Percentiles rank a stretch among this genome's conserved stretches.
phyloP scores from a whole-genome alignment of 495 filamentous ascomycete genomes.

The Penicillium canariense region DNA sequence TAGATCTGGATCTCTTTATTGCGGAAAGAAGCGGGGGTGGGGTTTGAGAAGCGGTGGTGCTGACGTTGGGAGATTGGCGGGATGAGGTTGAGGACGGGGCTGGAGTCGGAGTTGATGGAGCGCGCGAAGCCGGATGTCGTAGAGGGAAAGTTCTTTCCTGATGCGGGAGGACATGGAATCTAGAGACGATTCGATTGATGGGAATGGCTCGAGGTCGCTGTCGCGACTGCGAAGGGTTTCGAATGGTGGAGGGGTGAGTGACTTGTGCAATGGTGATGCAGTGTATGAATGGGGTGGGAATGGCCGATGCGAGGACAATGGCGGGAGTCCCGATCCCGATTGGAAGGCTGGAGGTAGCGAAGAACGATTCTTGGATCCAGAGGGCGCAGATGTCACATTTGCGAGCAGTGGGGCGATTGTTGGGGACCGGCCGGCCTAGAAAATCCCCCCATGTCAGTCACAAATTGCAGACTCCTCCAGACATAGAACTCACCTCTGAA shows the following conservation, averaged over 20 bases:
- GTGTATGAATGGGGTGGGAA: slow-evolving; percentile 71
- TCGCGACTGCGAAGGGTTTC: slow-evolving; percentile 53
- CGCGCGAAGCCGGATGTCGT: slow-evolving; percentile 47
- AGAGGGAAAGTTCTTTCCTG: slow-evolving; percentile 66
- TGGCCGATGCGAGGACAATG: slow-evolving; percentile 44
- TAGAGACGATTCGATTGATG: slow-evolving; percentile 73
- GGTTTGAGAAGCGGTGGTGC: slow-evolving; percentile 49
- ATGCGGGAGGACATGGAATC: slow-evolving; percentile 52
- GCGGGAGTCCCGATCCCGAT: slow-evolving; percentile 32
- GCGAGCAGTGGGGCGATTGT: slow-evolving; percentile 46
- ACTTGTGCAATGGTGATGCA: slow-evolving; percentile 81
- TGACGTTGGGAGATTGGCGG: slow-evolving; percentile 42
- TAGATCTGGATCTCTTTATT: slow-evolving; percentile 74
- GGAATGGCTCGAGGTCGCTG: slow-evolving; percentile 71
- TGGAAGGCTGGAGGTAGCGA: slow-evolving; percentile 71
- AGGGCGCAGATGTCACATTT: slow-evolving; percentile 43
- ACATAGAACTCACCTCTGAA: slow-evolving; percentile 43
- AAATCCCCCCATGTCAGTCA: slow-evolving; percentile 11
- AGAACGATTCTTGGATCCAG: slow-evolving; percentile 56
- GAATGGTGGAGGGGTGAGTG: slow-evolving; percentile 75
- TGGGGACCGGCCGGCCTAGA: slow-evolving; percentile 63
- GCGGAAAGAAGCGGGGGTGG: slow-evolving; percentile 43
- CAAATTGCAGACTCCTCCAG: background rate
- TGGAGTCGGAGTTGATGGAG: slow-evolving; percentile 48
- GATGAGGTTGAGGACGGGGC: slow-evolving; percentile 45